phyloP scores from a whole-genome alignment of 345 rosid species.

The Ceriops zippeliana region DNA sequence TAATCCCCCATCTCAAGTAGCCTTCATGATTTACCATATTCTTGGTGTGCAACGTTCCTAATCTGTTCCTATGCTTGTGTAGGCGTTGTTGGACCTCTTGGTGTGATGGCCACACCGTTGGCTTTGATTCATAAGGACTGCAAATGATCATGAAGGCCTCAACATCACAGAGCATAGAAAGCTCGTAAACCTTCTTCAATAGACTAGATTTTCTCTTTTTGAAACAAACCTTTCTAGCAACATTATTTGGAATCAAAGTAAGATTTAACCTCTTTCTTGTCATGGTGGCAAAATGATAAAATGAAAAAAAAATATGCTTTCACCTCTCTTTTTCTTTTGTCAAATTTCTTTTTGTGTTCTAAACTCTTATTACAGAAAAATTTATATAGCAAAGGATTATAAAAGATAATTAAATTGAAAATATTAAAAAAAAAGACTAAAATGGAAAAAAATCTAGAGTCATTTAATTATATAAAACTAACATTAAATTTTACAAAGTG shows the following conservation, averaged over 20 bases:
- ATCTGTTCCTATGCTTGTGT: not conserved
- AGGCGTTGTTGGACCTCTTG: not conserved
- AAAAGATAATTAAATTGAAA: no score
- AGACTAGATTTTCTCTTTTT: not conserved
- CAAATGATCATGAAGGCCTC: not conserved
- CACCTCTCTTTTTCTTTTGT: no score
- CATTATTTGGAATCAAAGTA: not conserved
- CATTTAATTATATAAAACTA: no score
- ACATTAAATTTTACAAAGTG: no score
- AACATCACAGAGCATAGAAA: not conserved
- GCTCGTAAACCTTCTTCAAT: not conserved
- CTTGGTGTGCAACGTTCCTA: not conserved
- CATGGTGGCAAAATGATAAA: not conserved
- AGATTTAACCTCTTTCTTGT: not conserved
- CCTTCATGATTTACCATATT: not conserved
- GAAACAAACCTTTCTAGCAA: not conserved
- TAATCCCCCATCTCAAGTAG: conserved; percentile 3
- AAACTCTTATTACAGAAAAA: no score
- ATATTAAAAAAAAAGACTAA: no score
- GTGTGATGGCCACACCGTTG: not conserved
- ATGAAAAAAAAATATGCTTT: no score
- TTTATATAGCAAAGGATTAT: no score
- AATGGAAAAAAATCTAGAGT: no score
- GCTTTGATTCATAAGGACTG: not conserved
- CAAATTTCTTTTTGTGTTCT: no score